These are phyloP conservation scores for Fagus sylvatica DNA, from an alignment of 306 rosid species.

Conservation along the genomic window DNA sequence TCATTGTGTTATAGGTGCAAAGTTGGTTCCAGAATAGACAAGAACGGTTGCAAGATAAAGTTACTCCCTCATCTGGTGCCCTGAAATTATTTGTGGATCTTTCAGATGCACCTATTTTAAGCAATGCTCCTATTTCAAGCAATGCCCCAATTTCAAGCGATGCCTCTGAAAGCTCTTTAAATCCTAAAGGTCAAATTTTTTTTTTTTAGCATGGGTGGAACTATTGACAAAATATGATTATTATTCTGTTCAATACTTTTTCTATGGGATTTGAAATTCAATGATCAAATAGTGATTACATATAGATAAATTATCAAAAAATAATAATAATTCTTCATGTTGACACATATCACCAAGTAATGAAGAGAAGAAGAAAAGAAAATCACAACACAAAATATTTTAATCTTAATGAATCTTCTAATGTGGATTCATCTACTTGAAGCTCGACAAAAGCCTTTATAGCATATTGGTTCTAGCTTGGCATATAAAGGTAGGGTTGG, in stretches of 20 bases:
- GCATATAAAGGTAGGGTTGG: background rate
- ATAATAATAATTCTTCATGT: background rate
- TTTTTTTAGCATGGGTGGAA: slow-evolving; percentile 9
- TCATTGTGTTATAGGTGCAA: slow-evolving; percentile 37
- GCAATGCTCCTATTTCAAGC: slow-evolving; percentile 13
- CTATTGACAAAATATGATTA: background rate
- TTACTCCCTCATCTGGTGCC: slow-evolving; percentile 25
- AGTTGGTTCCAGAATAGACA: slow-evolving; percentile 42
- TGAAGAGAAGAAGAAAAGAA: background rate
- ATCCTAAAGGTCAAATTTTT: slow-evolving; percentile 39
- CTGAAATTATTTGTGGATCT: slow-evolving; percentile 42
- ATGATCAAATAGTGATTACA: background rate
- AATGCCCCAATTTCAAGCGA: slow-evolving; percentile 26
- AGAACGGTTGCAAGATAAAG: slow-evolving; percentile 22
- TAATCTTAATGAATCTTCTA: background rate
- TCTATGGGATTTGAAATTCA: background rate
- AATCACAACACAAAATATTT: background rate
- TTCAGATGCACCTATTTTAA: slow-evolving; percentile 35
- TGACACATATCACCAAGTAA: background rate
- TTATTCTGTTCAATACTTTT: background rate
- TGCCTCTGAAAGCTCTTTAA: slow-evolving; percentile 26
- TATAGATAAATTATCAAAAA: background rate
- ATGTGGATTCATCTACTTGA: background rate
- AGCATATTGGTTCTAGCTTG: background rate
- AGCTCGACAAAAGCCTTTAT: background rate